Conservation (phyloP, 441 rosid species). For the Corymbia calophylla region DNA sequence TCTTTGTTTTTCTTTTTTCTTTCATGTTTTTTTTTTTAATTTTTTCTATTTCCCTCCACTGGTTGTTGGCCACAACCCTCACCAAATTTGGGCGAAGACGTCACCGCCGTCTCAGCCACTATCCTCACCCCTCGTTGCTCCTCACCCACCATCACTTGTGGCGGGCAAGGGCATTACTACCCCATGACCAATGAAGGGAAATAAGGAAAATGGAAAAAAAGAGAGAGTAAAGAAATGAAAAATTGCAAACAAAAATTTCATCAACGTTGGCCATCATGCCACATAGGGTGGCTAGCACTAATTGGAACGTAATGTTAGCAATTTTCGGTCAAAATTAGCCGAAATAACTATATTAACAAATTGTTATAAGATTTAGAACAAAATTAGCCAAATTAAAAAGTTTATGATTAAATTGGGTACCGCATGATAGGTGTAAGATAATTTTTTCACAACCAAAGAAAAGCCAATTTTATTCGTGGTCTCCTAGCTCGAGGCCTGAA, state of each 20-base stretch:
- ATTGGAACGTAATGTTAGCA: too few species aligned
- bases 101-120: accelerated
- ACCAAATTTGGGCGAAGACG: background rate
- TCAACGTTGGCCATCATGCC: background rate
- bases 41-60: background rate
- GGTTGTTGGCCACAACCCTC: background rate
- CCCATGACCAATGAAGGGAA: background rate
- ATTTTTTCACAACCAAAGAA: background rate
- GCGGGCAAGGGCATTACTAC: background rate
- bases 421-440: accelerated
- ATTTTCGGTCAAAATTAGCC: background rate
- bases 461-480: background rate
- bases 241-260: background rate
- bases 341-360: background rate
- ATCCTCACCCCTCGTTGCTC: background rate
- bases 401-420: background rate
- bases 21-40: too few species aligned
- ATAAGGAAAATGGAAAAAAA: too few species aligned
- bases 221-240: background rate
- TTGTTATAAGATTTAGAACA: background rate
- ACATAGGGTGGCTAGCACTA: background rate
- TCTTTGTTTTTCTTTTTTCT: too few species aligned
- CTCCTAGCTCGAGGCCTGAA: background rate
- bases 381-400: background rate
- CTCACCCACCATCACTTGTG: background rate